Evolutionary conservation across 2,329 filamentous ascomycete genomes (phyloP), one percentile per base, ranked within the genome.

Genomic region (Triangularia setosa): DNA sequence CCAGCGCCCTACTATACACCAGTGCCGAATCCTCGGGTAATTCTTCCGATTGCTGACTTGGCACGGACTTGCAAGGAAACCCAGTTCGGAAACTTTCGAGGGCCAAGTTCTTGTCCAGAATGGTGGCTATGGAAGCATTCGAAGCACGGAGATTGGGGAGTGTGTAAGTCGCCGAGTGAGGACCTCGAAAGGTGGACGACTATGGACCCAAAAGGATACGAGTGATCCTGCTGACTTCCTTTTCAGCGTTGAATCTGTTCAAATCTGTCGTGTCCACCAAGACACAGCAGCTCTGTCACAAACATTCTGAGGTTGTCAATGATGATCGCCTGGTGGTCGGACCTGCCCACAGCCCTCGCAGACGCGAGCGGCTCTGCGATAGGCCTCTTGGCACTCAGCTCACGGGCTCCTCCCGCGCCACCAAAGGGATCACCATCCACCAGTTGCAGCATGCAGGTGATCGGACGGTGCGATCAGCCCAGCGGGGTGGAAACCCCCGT

Each of bases 311-410:
- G 33, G 35, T 27, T 60, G 58, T 33, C 54, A 18, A 58, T 60
- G 27, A 57, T 18, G 66, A 66, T 68, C 62, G 60, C 48, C 62
- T 54, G 28, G 60, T 54, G 60, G 54, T 61, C 64, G 27, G 59
- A 62, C 62, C 33, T 63, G 24, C 23, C 27, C 40, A 40, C 2
- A 28, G 40, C 28, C 63, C 40, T 60, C 54, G 55, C 55, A 27
- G 58, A 33, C 25, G 21, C 27, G 44, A 27, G 62, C 53, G 57
- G 52, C 53, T 66, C 55, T 63, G 58, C 57, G 54, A 63, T 60
- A 52, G 44, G 58, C 55, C 33, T 60, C 30, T 60, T 24, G 35
- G 21, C 59, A 24, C 33, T 57, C 60, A 53, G 65, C 58, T 62
- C 27, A 27, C n/a, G 44, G 40, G 21, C 9, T 35, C 35, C n/a